Conservation (phyloP, 2,329 filamentous ascomycete genomes). For the Zymoseptoria tritici region DNA sequence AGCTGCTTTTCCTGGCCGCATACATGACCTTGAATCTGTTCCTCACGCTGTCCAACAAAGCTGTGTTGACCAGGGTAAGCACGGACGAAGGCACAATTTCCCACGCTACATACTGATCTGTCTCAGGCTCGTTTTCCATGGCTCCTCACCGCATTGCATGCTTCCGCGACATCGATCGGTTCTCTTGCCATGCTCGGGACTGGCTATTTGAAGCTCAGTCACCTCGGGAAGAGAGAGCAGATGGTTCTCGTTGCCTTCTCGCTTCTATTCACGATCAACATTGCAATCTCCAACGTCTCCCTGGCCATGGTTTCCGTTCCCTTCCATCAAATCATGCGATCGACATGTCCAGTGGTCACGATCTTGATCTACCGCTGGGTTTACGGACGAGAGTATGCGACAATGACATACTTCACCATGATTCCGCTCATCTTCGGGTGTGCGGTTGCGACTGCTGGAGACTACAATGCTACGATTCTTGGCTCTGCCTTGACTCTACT, state of each 20-base stretch:
- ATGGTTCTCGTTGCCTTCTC: slow-evolving; percentile 53
- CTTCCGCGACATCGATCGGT: slow-evolving; percentile 51
- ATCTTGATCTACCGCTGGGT: slow-evolving; percentile 53
- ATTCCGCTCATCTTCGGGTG: slow-evolving; percentile 55
- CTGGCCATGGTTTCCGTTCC: slow-evolving; percentile 56
- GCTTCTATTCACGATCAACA: slow-evolving; percentile 55
- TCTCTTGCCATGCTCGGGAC: slow-evolving; percentile 47
- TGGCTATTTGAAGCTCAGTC: slow-evolving; percentile 48
- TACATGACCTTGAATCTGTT: slow-evolving; percentile 47
- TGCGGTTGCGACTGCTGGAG: slow-evolving; percentile 53
- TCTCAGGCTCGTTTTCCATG: slow-evolving; percentile 52
- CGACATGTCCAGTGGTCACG: slow-evolving; percentile 55
- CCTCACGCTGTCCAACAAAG: slow-evolving; percentile 54
- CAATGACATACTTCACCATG: slow-evolving; percentile 52
- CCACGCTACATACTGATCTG: slow-evolving; percentile 1
- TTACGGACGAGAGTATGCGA: slow-evolving; percentile 50
- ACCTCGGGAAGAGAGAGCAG: slow-evolving; percentile 47
- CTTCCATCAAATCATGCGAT: slow-evolving; percentile 59
- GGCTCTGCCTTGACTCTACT: slow-evolving; percentile 37
- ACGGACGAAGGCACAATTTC: not conserved
- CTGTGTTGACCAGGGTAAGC: slow-evolving; percentile 41
- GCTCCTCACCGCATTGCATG: slow-evolving; percentile 53
- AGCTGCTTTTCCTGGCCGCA: slow-evolving; percentile 21
- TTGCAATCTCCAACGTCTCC: slow-evolving; percentile 58
- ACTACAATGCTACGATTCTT: slow-evolving; percentile 54